phyloP scores from a whole-genome alignment of 1,284 basidiomycete genomes.

The Rhodofomes roseus region DNA sequence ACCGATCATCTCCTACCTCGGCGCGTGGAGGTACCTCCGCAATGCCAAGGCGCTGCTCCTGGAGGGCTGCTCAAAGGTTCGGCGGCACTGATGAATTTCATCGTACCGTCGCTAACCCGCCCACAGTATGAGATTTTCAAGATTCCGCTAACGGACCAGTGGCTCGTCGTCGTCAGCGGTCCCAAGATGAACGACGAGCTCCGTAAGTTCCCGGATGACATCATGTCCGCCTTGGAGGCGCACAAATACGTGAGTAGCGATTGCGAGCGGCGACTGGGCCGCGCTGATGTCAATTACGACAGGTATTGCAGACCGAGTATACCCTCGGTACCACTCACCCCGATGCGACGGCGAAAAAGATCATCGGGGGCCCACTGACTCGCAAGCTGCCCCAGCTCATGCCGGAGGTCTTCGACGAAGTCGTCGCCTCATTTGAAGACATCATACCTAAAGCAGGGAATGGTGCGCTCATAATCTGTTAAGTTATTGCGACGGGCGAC shows the following conservation, averaged over 20 bases:
- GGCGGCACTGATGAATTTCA: neutral
- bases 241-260: conserved; percentile 31
- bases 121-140: conserved; percentile 33
- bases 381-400: conserved; percentile 10
- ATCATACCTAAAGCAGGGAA: neutral
- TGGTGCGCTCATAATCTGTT: conserved; percentile 15
- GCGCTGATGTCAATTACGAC: neutral
- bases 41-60: conserved; percentile 22
- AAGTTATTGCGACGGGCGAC: too few species aligned
- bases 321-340: conserved; percentile 7
- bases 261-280: neutral
- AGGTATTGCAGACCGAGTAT: conserved; percentile 7
- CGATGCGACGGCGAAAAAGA: conserved; percentile 6
- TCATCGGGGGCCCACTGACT: conserved; percentile 12
- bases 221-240: conserved; percentile 33
- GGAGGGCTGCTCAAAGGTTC: conserved; percentile 18
- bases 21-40: conserved; percentile 16
- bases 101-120: too few species aligned
- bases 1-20: conserved; percentile 26
- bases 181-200: conserved; percentile 38
- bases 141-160: conserved; percentile 32
- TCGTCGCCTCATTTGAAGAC: conserved; percentile 8
- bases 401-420: conserved; percentile 15
- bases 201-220: conserved; percentile 33
- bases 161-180: conserved; percentile 38